These are phyloP conservation scores for Puccinia polysora DNA, from an alignment of 1,284 basidiomycete genomes.

Conservation along the genomic window DNA sequence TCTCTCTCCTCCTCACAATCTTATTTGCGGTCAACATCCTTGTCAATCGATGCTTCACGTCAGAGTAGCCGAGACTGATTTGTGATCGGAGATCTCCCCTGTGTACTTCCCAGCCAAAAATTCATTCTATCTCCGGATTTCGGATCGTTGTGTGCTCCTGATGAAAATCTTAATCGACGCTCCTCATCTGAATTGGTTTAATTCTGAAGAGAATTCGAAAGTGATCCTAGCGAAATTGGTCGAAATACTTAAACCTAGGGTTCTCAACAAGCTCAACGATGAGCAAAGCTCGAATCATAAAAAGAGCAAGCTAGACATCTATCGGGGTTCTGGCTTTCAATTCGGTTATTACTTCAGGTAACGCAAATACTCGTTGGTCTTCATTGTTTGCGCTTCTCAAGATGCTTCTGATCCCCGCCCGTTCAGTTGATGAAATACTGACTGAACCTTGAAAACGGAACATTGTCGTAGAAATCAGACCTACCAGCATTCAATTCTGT, in stretches of 20 bases:
- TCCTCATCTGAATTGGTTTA: constrained; percentile 20
- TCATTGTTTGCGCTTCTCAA: neutral
- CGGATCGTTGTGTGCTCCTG: constrained; percentile 25
- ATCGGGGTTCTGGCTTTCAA: constrained; percentile 20
- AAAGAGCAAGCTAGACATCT: constrained; percentile 36
- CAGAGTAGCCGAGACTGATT: no score
- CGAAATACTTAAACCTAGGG: constrained; percentile 25
- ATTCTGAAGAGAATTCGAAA: neutral
- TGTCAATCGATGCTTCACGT: no score
- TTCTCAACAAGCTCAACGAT: constrained; percentile 1
- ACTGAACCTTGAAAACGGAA: neutral
- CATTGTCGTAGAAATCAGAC: neutral
- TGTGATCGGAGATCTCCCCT: no score
- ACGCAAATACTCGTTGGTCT: neutral
- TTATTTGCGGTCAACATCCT: no score
- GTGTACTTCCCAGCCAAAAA: constrained; percentile 24
- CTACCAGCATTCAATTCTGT: constrained; percentile 19
- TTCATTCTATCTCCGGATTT: constrained; percentile 21
- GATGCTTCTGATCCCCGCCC: neutral
- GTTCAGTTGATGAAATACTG: neutral
- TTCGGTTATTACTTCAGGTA: constrained; percentile 35
- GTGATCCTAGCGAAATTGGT: constrained; percentile 4
- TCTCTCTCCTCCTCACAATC: no score
- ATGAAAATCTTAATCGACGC: constrained; percentile 26
- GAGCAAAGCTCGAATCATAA: neutral